Base-by-base conservation (phyloP, 2,329 filamentous ascomycete species). In the Xylaria sp. region DNA sequence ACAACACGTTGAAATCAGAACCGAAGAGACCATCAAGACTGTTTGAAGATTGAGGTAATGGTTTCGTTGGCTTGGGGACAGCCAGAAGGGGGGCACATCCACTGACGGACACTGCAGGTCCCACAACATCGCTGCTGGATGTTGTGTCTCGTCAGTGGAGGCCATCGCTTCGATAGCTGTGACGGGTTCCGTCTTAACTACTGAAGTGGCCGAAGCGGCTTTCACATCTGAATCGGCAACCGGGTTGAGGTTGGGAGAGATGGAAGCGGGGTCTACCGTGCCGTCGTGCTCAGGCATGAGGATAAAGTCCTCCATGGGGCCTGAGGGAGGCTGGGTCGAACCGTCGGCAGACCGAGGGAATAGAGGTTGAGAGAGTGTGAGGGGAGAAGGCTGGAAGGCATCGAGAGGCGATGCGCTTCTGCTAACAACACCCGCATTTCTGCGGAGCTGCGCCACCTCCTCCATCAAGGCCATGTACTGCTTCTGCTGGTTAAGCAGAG, bases 121-220 rank as follows among this genome's bases (percentile, higher is more conserved):
- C 76, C 89, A 97, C 94, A 97, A 97, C 93, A 97, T 88, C 92
- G 84, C 94, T 83, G 94, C 94, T 97, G 94, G 92, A 96, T 95
- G 92, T 97, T 97, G 94, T 97, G 92, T 94, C 94, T 85, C 80
- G 84, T 95, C 91, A 86, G 90, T 83, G 79, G 88, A 83, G 79
- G 76, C 71, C 68, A 71, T 68, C 66, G 65, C 68, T 60, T 67
- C 49, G 63, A 72, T 49, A 51, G 68, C 63, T 57, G 67, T 19
- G 6, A 44, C 48, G 13, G 58, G n/a, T 34, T 59, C 60, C 8
- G 51, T 51, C 37, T 60, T 54, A 19, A 47, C 34, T 30, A 16
- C 34, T 62, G 67, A 62, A 48, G 63, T 64, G 39, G 69, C 62
- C 48, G 73, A 63, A 37, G 54, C 50, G 48, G 61, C 50, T 54